A percentile compares a stretch with the other conserved stretches of the same genome.
Conservation (phyloP, 2,329 filamentous ascomycete genomes). For the Claviceps pusilla region DNA sequence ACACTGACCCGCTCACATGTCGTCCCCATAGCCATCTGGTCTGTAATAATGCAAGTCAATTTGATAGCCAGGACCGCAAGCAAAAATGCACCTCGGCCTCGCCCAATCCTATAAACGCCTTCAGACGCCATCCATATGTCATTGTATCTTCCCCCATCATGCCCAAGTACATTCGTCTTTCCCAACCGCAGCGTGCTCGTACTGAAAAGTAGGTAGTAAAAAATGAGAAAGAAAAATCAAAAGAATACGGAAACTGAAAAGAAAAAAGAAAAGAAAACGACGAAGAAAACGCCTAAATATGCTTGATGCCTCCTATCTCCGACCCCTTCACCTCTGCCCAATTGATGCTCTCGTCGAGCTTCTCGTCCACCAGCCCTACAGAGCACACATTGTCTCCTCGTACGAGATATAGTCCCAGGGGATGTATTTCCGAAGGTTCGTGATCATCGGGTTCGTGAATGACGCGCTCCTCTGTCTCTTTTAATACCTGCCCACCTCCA, state of each 20-base stretch:
- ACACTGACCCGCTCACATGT: not conserved
- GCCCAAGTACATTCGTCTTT: not conserved
- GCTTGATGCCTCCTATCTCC: slow-evolving; percentile 73
- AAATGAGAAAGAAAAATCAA: not conserved
- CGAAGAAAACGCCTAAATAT: slow-evolving; percentile 27
- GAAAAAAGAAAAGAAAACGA: not conserved
- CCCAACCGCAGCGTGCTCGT: not conserved
- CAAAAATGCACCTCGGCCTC: not conserved
- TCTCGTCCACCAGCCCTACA: slow-evolving; percentile 78
- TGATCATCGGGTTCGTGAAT: slow-evolving; percentile 75
- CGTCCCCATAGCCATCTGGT: not conserved
- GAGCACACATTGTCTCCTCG: slow-evolving; percentile 89
- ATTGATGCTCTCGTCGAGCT: slow-evolving; percentile 77
- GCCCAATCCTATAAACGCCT: not conserved
- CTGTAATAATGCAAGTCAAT: not conserved
- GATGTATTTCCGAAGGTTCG: slow-evolving; percentile 64
- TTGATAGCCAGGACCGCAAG: not conserved
- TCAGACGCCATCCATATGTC: slow-evolving; percentile 9
- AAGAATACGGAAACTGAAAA: not conserved
- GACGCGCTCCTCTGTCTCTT: slow-evolving; percentile 72
- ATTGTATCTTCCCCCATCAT: not conserved
- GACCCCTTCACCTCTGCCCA: slow-evolving; percentile 82
- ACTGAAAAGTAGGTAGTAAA: not conserved
- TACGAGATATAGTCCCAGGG: slow-evolving; percentile 79
- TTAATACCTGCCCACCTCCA: slow-evolving; percentile 45